A percentile compares a stretch with the other conserved stretches of the same genome.
Conservation (phyloP, 2,329 filamentous ascomycete species). For the Piedraia hortae region DNA sequence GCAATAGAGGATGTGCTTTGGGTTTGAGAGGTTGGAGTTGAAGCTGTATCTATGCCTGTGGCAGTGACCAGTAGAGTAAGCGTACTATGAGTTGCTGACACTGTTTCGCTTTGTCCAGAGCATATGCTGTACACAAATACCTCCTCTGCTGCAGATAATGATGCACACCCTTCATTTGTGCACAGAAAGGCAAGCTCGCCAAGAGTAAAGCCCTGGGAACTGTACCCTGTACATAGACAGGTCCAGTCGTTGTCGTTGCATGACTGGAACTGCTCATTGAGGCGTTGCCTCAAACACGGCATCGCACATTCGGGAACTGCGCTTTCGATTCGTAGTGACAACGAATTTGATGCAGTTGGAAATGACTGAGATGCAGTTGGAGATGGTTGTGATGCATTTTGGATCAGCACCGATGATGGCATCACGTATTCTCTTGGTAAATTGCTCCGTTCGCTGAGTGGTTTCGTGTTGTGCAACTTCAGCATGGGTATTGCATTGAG, state of each 20-base stretch:
- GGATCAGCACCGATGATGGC: too few relatives aligned
- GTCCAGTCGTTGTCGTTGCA: constrained; percentile 5
- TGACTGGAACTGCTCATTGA: constrained; percentile 4
- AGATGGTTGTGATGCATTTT: too few relatives aligned
- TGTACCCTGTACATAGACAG: constrained; percentile 11
- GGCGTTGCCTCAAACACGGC: constrained; percentile 7
- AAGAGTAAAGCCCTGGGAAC: constrained; percentile 9
- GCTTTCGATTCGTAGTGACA: constrained; percentile 5
- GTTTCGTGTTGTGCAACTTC: too few relatives aligned
- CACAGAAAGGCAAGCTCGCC: constrained; percentile 11
- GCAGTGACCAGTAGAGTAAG: constrained; percentile 5
- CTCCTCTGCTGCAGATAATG: constrained; percentile 2
- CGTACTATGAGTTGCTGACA: constrained; percentile 6
- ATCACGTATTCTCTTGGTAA: too few relatives aligned
- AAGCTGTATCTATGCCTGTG: background rate
- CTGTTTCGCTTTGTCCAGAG: constrained; percentile 5
- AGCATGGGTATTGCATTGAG: too few relatives aligned
- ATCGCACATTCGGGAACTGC: constrained; percentile 9
- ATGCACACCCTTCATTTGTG: constrained; percentile 4
- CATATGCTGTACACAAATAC: constrained; percentile 8
- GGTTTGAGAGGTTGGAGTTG: constrained; percentile 1
- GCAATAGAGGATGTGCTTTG: background rate
- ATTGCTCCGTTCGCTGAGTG: too few relatives aligned
- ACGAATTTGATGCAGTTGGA: constrained; percentile 1
- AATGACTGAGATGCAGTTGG: too few relatives aligned